Base-by-base conservation (phyloP, 2,329 filamentous ascomycete species). In the Diaporthe helianthi region DNA sequence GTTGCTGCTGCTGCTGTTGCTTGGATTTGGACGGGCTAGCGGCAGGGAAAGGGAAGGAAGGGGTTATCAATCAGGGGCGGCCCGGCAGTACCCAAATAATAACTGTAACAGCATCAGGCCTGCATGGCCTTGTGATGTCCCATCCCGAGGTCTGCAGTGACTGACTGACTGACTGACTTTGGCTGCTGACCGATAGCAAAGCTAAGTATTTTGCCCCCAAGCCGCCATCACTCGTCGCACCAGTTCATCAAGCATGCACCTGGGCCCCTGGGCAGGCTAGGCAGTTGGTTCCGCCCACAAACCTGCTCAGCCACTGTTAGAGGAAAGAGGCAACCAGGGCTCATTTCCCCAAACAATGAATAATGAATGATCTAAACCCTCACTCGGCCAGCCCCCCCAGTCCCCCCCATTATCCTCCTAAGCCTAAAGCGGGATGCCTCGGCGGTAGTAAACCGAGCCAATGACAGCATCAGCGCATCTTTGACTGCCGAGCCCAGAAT, bases 51-150 rank as follows among this genome's bases (percentile, higher is more conserved):
- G 36, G 29, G 31, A 54, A 10, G 64, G 36, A 24, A 67, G 22
- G 46, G 65, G 61, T 70, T 38, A 58, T 49, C 58, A 63, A 13
- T 49, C 58, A 63, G 66, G 58, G 38, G 52, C 22, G 36, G 33
- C n/a, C 61, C 44, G 51, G 26, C 26, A n/a, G 19, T n/a, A 38
- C 29, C 49, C 29, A 22, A 8, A 29, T 36, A 22, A 15, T 19
- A 44, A 44, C 49, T 52, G 49, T 52, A 52, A 52, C 51, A 54
- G 51, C 51, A 36, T 55, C 47, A 33, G 24, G 61, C 51, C 51
- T 53, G n/a, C 36, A 22, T 19, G 41, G 55, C 41, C 58, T 47
- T 33, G 41, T 61, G 58, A 47, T 46, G 55, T 24, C 9, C 53
- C 38, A n/a, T n/a, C n/a, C n/a, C n/a, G n/a, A n/a, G n/a, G n/a